These are phyloP conservation scores for Brettanomyces nanus DNA, from an alignment of 805 yeast genomes.

Conservation along the genomic window DNA sequence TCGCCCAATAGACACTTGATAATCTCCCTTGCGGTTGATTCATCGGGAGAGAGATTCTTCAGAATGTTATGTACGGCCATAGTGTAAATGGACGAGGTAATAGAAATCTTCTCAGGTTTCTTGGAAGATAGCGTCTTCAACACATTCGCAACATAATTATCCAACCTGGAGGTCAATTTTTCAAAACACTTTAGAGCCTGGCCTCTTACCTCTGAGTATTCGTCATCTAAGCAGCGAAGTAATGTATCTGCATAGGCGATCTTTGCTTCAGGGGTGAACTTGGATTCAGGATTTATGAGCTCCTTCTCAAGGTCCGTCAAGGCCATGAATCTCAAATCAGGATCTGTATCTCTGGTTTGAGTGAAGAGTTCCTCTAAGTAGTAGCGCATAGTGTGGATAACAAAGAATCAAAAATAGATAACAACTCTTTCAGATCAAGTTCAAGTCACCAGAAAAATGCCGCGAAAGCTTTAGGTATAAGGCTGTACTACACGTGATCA, in stretches of 20 bases:
- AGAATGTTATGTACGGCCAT: constrained; percentile 43
- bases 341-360: constrained; percentile 58
- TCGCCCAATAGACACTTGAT: constrained; percentile 32
- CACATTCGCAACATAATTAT: constrained; percentile 23
- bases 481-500: no score
- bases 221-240: constrained; percentile 40
- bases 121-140: constrained; percentile 22
- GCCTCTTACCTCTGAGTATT: constrained; percentile 63
- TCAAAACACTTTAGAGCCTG: constrained; percentile 54
- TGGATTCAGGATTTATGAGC: constrained; percentile 27
- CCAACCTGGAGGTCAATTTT: constrained; percentile 29
- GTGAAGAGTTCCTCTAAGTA: constrained; percentile 26
- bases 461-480: no score
- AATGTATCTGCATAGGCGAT: constrained; percentile 17
- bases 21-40: constrained; percentile 17
- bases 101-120: constrained; percentile 21
- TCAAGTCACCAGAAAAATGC: no score
- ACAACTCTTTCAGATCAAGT: no score
- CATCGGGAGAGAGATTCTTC: constrained; percentile 21
- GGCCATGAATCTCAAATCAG: constrained; percentile 82
- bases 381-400: constrained; percentile 19
- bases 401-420: background rate
- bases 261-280: constrained; percentile 28
- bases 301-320: constrained; percentile 58
- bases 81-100: constrained; percentile 42